Evolutionary conservation across 257 asterid species (phyloP).

Genomic region (Solanum clarkiae): DNA sequence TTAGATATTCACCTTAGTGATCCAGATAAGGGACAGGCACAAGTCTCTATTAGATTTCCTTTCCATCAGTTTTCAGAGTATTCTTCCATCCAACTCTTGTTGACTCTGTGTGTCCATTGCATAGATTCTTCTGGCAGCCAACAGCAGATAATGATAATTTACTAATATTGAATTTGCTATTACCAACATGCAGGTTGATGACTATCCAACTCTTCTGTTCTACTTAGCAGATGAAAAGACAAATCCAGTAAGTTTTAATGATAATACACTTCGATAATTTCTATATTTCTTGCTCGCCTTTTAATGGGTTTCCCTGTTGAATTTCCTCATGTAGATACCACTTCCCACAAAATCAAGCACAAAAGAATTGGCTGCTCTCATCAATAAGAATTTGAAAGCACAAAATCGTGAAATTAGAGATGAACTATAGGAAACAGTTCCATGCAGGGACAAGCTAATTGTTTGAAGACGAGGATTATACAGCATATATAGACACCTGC

Average conservation of each 20-base stretch:
- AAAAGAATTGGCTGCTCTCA: constrained; percentile 66
- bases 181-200: constrained; percentile 51
- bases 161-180: not conserved
- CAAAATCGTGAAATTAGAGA: constrained; percentile 42
- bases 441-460: not conserved
- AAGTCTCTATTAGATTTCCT: not conserved
- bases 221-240: constrained; percentile 60
- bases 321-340: constrained; percentile 32
- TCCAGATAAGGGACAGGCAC: not conserved
- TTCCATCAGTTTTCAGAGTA: not conserved
- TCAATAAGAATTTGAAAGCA: constrained; percentile 55
- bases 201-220: constrained; percentile 68
- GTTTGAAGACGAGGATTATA: not conserved
- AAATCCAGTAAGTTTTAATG: constrained; percentile 36
- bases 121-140: not conserved
- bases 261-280: not conserved
- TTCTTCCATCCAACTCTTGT: not conserved
- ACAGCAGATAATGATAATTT: not conserved
- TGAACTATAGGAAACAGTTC: constrained; percentile 41
- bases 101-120: not conserved
- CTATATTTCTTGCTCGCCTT: not conserved
- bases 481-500: not conserved
- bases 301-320: not conserved
- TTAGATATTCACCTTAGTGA: not conserved
- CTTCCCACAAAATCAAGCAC: constrained; percentile 51